These are phyloP conservation scores for Lepidium africanum DNA, from an alignment of 345 rosid genomes.

Conservation along the genomic window DNA sequence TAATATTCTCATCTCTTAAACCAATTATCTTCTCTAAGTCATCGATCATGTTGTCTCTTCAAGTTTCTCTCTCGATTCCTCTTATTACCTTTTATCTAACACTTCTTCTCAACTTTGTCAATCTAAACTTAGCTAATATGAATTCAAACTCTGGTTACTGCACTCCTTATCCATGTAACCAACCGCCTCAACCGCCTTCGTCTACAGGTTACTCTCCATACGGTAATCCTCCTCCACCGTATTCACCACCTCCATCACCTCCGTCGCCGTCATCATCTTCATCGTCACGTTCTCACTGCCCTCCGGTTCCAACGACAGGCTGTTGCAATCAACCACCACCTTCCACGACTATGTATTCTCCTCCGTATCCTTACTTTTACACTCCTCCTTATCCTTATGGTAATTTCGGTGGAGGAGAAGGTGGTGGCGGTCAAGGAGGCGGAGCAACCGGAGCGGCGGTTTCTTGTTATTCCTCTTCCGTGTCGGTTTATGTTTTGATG, in stretches of 20 bases:
- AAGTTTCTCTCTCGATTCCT: not conserved
- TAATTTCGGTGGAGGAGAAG: conserved; percentile 14
- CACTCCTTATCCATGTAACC: conserved; percentile 33
- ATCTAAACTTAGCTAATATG: conserved; percentile 8
- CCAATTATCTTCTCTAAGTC: conserved; percentile 4
- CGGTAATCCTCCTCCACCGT: conserved; percentile 22
- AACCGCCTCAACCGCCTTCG: conserved; percentile 27
- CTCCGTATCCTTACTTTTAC: conserved; percentile 25
- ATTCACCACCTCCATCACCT: not conserved
- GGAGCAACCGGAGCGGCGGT: not conserved
- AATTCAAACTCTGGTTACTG: conserved; percentile 16
- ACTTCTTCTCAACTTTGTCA: conserved; percentile 5
- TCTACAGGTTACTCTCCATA: conserved; percentile 20
- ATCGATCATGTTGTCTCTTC: conserved; percentile 17
- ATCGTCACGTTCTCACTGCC: conserved; percentile 21
- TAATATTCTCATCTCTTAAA: not conserved
- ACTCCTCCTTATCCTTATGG: conserved; percentile 31
- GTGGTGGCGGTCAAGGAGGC: conserved; percentile 15
- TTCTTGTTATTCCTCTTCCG: not conserved
- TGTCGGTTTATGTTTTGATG: conserved; percentile 3
- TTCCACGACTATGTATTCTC: conserved; percentile 7
- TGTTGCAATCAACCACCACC: conserved; percentile 28
- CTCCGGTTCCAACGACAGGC: conserved; percentile 24
- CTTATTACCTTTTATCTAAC: conserved; percentile 6
- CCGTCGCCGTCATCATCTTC: not conserved